Base-by-base conservation (phyloP, 192 early-diverging fungal genomes). In the Coemansia pectinata region DNA sequence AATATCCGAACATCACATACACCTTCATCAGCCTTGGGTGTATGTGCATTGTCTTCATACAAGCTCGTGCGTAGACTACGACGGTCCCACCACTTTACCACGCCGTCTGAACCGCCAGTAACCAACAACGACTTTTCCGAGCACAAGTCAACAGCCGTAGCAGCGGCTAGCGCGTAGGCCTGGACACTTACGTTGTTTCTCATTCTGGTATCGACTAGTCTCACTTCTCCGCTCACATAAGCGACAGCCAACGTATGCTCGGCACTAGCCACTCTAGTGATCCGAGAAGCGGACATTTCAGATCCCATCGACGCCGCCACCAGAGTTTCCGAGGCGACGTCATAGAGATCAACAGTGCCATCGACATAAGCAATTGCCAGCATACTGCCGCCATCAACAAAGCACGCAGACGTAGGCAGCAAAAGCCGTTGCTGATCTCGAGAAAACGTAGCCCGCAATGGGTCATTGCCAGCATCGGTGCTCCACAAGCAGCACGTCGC, bases 71-170 rank as follows among this genome's bases (percentile, higher is more conserved):
- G 47, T 7, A 48, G 41, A 2, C 9, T 39, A 1, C 83, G 78
- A 42, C 74, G 63, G 70, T 85, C 83, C 83, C 83, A 85, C 83
- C 78, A 80, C 31, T 45, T 60, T 6, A 85, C 78, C 0, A 74
- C 59, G 38, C 78, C 77, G 34, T 80, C 72, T 8, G 83, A 77
- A 0, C 65, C 71, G 19, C 83, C 83, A 0, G 74, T 73, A 8
- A 74, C 78, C 12, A 76, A 6, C 3, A 15, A 27, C 41, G 38
- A 2, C 3, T 25, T 9, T 2, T 15, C 45, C 1, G 27, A 4
- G 42, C 59, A 25, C n/a, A 73, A 5, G 40, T 65, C 78, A 1
- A 79, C 61, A 0, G 71, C 73, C 0, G 65, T 74, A 2, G 71
- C 70, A 3, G 64, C 70, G 1, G 63, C 17, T 4, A 7, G 33